Base-by-base conservation (phyloP, 1,139 yeast species). In the Arxiozyma bovina region DNA sequence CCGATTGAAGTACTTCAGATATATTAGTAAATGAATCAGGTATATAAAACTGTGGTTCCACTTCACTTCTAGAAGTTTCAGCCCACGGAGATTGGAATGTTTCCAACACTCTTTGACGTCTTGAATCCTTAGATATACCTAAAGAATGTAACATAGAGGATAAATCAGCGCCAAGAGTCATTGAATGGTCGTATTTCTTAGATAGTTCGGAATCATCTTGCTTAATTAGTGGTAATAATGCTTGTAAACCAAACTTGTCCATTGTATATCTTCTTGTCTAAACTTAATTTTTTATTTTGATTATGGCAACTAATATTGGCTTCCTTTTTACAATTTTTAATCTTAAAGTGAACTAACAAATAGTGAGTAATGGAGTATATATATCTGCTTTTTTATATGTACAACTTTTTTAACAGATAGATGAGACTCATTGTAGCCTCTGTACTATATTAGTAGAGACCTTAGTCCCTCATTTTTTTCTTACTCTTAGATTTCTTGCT, bases 71-170 rank as follows among this genome's bases (percentile, higher is more conserved):
- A 15, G 95, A 82, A 0, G 96, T 87, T 67, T 91, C 98, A 43
- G 87, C 77, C 98, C 98, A 93, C 15, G 98, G 98, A 15, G 96
- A 85, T 30, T 95, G 83, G 65, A 91, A 81, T n/a, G 83, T 81
- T 62, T 79, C 79, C 51, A 91, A 77, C 41, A 90, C 74, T 57
- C 80, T 57, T 50, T 58, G 63, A 45, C 60, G 60, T 50, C 56
- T 58, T 15, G 60, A 53, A 46, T 61, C 61, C 38, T 61, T 58
- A 20, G 67, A 27, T 45, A 68, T 65, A 15, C 69, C 70, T n/a
- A 68, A 54, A 12, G 71, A 75, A 63, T 87, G 87, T 51, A 89
- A 73, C 20, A 87, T 73, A 61, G 85, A 80, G 56, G 83, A 81
- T 55, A 90, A 73, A 66, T 93, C 98, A 51, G 86, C 85, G 23